phyloP scores from a whole-genome alignment of 1,139 yeast species.

The Geotrichum klebahnii region DNA sequence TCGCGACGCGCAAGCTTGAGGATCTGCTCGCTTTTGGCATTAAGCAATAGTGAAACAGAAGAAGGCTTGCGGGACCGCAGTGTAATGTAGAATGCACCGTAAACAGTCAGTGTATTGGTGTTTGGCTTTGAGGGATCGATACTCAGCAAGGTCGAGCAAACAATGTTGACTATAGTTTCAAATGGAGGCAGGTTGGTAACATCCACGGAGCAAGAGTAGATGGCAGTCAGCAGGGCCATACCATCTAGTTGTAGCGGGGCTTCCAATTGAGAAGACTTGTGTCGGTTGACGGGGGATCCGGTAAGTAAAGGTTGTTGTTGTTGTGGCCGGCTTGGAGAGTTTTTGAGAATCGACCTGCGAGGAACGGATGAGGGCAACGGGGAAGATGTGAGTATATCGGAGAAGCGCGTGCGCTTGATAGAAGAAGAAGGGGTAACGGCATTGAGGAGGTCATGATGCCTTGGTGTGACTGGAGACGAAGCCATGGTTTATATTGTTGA shows the following conservation, averaged over 20 bases:
- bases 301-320: neutral
- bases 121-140: neutral
- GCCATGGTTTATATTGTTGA: neutral
- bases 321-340: neutral
- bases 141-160: neutral
- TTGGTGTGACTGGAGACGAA: neutral
- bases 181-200: neutral
- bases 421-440: conserved; percentile 8
- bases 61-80: neutral
- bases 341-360: conserved; percentile 15
- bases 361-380: conserved; percentile 6
- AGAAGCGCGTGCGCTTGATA: conserved; percentile 12
- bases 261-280: neutral
- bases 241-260: neutral
- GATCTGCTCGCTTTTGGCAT: conserved; percentile 4
- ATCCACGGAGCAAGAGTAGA: conserved; percentile 11
- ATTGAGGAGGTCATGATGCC: conserved; percentile 2
- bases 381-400: conserved; percentile 8
- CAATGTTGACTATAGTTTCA: neutral
- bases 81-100: conserved; percentile 18
- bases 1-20: conserved; percentile 16
- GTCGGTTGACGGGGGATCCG: neutral
- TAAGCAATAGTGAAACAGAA: neutral
- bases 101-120: neutral
- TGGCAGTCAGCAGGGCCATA: conserved; percentile 5